Percentiles rank a stretch among this genome's conserved stretches.
Conservation (phyloP, 768 basidiomycete genomes). For the Agaricus subrufescens region DNA sequence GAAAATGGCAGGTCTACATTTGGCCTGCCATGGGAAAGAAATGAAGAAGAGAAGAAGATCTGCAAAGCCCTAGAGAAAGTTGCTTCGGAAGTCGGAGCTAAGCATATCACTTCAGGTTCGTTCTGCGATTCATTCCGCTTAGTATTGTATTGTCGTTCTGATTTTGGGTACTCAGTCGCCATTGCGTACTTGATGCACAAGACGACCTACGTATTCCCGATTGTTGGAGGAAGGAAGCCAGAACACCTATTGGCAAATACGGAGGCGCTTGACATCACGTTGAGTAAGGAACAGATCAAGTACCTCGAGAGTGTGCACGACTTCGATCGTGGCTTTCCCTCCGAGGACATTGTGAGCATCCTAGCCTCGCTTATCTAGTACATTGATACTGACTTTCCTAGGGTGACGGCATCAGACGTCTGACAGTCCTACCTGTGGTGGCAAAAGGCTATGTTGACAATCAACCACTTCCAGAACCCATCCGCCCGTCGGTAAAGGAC, state of each 20-base stretch:
- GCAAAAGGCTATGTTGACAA: no score
- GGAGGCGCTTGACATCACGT: constrained; percentile 39
- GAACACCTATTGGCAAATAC: constrained; percentile 47
- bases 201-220: constrained; percentile 46
- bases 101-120: constrained; percentile 39
- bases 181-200: constrained; percentile 54
- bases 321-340: constrained; percentile 42
- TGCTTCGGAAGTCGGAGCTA: constrained; percentile 43
- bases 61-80: constrained; percentile 43
- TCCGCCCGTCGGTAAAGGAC: no score
- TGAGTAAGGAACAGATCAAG: constrained; percentile 37
- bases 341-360: constrained; percentile 21
- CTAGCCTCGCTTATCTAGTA: no score
- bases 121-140: not conserved
- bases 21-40: constrained; percentile 38
- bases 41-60: constrained; percentile 36
- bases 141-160: no score
- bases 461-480: no score
- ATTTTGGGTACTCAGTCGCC: constrained; percentile 26
- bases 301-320: constrained; percentile 35
- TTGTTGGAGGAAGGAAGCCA: constrained; percentile 45
- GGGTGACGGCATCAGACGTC: no score
- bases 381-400: no score
- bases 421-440: no score
- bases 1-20: constrained; percentile 34